Evolutionary conservation across 345 rosid genomes (phyloP), one percentile per base, ranked within the genome.

Genomic region (Rhizophora apiculata): DNA sequence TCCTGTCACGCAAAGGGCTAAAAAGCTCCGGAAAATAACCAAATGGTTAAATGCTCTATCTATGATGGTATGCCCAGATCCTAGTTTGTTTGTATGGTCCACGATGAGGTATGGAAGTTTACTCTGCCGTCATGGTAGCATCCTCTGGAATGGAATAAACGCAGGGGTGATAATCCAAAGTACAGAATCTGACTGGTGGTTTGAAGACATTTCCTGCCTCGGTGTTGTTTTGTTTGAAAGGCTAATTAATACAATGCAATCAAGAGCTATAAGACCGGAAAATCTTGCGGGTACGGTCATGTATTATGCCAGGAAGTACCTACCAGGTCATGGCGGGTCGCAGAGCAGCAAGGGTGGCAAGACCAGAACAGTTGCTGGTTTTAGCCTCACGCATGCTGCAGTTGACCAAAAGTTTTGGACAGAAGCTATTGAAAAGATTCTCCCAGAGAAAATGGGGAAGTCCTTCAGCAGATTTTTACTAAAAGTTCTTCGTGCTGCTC

Each of bases 21-120:
- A 92, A 64, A 87, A 84, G 68, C 88, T 87, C 68, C 88, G 84
- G 68, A 75, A 80, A 20, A 65, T 88, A 67, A 82, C 79, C 39
- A 88, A 90, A 84, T 85, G 92, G 52, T 69, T 92, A 84, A 82
- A 85, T 58, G 83, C 96, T 39, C 66, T 95, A 53, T 87, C 96
- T 22, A 78, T 83, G 67, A 95, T 95, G 98, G 97, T 79, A 51
- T 90, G 96, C 75, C 88, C 99, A 5, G 99, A 95, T 75, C 94
- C 97, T 52, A 92, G 96, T 82, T 81, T 95, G 80, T 92, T 95
- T 71, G 99, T 98, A 62, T 95, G 99, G 99, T 98, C 99, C n/a
- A 90, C 90, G 99, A 90, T 81, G 97, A 90, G 92, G 96, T 95
- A 95, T 54, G 99, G 98, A 63, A 92, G 91, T 68, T 80, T 87